Evolutionary conservation across 1,139 yeast genomes (phyloP), one percentile per base, ranked within the genome.

Genomic region (Geotrichum macrosporum): DNA sequence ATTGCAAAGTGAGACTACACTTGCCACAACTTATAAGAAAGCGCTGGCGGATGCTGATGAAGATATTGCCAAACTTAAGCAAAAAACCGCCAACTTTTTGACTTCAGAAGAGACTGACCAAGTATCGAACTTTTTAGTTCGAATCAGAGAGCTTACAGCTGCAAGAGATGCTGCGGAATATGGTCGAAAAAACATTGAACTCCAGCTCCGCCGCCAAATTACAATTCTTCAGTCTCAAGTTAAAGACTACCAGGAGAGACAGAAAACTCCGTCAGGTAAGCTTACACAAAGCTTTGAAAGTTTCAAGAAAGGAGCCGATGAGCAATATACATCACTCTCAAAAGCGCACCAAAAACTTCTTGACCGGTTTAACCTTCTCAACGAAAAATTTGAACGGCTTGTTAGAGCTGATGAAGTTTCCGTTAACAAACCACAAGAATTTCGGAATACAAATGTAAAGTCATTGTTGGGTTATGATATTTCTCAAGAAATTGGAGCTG

Each of bases 281-380:
- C 50, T 55, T 15, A 26, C 42, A 13, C 55, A 51, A 15, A 47
- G 53, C 37, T 48, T 57, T 22, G 55, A 55, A 21, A 42, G 47
- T 3, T 52, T 53, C 45, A 52, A 54, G 27, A 37, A 33, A 12
- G 45, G 55, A 12, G 44, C 57, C 5, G 60, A 58, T 35, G 50
- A 47, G 30, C 52, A 59, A 16, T 57, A 52, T 46, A 32, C 47
- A 5, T 56, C 57, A 41, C 51, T 61, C 29, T 47, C 53, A 18
- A 41, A 43, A 3, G 59, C 61, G 2, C 54, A 60, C 45, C 52
- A 58, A 18, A 59, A 58, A 8, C 52, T 61, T 5, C 44, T 53
- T 1, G 47, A 53, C 6, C 53, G 57, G 32, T 55, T 54, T 42
- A 41, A 46, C 10, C 50, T 46, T 8, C 48, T 59, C 33, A 52